Conservation (phyloP, 1,139 yeast genomes). For the Casaregolazyma lundiana region DNA sequence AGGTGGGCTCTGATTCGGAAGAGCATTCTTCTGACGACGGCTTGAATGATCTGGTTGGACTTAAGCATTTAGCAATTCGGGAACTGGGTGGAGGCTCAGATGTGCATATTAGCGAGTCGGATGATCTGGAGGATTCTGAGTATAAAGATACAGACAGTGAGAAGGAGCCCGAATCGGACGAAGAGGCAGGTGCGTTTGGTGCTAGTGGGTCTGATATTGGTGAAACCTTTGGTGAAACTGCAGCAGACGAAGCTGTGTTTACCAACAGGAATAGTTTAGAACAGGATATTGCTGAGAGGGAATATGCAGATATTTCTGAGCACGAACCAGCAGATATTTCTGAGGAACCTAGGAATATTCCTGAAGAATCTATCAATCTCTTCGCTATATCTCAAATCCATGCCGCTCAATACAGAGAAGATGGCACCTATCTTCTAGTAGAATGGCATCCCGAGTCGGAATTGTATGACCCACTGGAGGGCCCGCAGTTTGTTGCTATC, state of each 20-base stretch:
- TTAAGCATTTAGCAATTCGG: constrained; percentile 14
- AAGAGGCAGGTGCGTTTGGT: not conserved
- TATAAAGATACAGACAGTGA: constrained; percentile 11
- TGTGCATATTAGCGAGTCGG: constrained; percentile 9
- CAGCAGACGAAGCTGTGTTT: too few relatives aligned
- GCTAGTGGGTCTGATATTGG: too few relatives aligned
- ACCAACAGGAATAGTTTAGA: too few relatives aligned
- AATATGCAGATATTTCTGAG: too few relatives aligned
- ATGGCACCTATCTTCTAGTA: constrained; percentile 20
- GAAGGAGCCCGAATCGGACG: constrained; percentile 13
- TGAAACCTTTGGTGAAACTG: too few relatives aligned
- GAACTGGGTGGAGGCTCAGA: constrained; percentile 17
- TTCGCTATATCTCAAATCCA: constrained; percentile 11
- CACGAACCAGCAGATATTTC: too few relatives aligned
- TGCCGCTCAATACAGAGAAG: constrained; percentile 15
- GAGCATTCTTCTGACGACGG: constrained; percentile 8
- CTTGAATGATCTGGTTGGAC: constrained; percentile 6
- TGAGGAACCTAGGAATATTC: not conserved
- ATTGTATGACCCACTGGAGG: constrained; percentile 10
- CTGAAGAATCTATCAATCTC: not conserved
- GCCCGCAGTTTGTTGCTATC: constrained; percentile 13
- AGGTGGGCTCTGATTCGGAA: constrained; percentile 7
- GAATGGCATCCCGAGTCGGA: constrained; percentile 16
- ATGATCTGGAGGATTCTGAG: constrained; percentile 15
- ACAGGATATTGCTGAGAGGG: too few relatives aligned